These are phyloP conservation scores for Curvularia spicifera DNA, from an alignment of 2,329 filamentous ascomycete species.

Conservation along the genomic window DNA sequence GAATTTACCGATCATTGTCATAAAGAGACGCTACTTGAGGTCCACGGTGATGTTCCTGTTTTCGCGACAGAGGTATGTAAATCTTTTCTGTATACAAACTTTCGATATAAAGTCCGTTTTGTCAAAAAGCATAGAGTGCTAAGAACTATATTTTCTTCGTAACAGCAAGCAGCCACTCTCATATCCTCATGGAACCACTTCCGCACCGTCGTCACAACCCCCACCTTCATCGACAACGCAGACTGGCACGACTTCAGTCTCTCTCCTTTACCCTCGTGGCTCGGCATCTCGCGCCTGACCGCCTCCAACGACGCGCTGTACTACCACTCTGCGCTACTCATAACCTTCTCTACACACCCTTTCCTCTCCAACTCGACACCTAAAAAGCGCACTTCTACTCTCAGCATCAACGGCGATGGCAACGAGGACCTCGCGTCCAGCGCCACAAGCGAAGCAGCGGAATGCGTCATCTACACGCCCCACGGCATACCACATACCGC, in stretches of 20 bases:
- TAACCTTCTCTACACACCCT: conserved; percentile 58
- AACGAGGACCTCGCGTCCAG: conserved; percentile 27
- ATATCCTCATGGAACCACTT: conserved; percentile 68
- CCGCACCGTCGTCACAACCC: conserved; percentile 59
- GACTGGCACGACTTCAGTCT: conserved; percentile 58
- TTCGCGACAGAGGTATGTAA: conserved; percentile 60
- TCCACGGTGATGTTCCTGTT: conserved; percentile 62
- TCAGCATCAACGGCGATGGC: conserved; percentile 41
- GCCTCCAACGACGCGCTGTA: conserved; percentile 62
- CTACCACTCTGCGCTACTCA: conserved; percentile 64
- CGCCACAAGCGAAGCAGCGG: conserved; percentile 44
- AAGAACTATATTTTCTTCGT: too few species aligned
- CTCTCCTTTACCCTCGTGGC: conserved; percentile 62
- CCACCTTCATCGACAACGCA: conserved; percentile 51
- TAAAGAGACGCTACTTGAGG: conserved; percentile 63
- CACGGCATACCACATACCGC: conserved; percentile 63
- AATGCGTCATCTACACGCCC: conserved; percentile 69
- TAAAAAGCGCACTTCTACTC: conserved; percentile 38
- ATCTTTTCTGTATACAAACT: too few species aligned
- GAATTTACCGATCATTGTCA: conserved; percentile 75
- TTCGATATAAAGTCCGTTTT: too few species aligned
- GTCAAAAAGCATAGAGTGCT: too few species aligned
- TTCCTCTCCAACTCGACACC: conserved; percentile 36
- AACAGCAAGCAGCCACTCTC: conserved; percentile 61
- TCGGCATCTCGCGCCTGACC: conserved; percentile 65